phyloP scores from a whole-genome alignment of 2,329 filamentous ascomycete genomes.

The Fusarium napiforme region DNA sequence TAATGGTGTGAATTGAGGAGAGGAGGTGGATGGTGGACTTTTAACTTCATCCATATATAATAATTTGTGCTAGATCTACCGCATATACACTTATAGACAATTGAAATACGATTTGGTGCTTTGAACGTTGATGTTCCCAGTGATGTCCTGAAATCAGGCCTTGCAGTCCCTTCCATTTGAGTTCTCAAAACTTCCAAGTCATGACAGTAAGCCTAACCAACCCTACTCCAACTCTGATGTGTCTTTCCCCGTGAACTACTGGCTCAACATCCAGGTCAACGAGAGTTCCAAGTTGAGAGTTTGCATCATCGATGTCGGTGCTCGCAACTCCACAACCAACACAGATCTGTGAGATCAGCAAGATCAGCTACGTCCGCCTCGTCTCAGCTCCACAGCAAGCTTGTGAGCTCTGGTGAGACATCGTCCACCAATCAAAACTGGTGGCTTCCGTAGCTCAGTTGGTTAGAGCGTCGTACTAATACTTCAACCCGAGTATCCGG shows the following conservation, averaged over 20 bases:
- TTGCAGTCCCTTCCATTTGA: fast-evolving
- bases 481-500: background rate
- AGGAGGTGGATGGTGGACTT: background rate
- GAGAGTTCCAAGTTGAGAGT: too few species aligned
- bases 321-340: fast-evolving
- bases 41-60: background rate
- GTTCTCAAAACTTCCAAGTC: fast-evolving
- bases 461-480: conserved; percentile 17
- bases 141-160: fast-evolving
- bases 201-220: too few species aligned
- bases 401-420: background rate
- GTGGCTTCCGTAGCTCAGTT: conserved; percentile 14
- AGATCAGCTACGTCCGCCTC: background rate
- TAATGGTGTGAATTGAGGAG: background rate
- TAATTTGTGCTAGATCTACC: background rate
- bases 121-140: fast-evolving
- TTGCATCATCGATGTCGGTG: fast-evolving
- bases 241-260: fast-evolving
- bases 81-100: conserved; percentile 4
- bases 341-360: background rate
- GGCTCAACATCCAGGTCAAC: fast-evolving
- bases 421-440: background rate
- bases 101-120: background rate
- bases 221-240: fast-evolving
- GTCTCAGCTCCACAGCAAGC: fast-evolving